Evolutionary conservation across 2,329 filamentous ascomycete species (phyloP), one percentile per base, ranked within the genome.

Genomic region (Lasiodiplodia theobromae): DNA sequence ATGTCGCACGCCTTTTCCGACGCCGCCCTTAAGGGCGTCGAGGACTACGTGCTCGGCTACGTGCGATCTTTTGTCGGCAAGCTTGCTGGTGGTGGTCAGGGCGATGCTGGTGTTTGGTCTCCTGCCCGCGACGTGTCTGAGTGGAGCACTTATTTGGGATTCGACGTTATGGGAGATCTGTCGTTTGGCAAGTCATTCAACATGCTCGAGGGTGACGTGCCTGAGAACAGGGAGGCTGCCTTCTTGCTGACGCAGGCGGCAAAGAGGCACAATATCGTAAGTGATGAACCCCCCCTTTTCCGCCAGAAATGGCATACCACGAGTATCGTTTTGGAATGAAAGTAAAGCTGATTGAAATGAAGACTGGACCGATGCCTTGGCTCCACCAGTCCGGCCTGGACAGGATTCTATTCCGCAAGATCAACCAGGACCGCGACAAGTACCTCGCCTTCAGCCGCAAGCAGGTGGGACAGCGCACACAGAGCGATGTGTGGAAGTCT

Each of bases 101-200:
- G 38, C 12, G 18, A 18, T 4, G 44, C 3, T 11, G 51, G 25
- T 3, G 21, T 1, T 1, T 66, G 63, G 63, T 44, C 63, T 11
- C 10, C 25, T 4, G 31, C 54, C 16, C 18, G 28, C 16, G 44
- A 67, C 21, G 54, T 60, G 8, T 21, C 53, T 4, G 44, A 40
- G 28, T 57, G 34, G 44, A 38, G 52, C 66, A 57, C 63, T 3
- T 54, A 56, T 37, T 73, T 86, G 40, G 80, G 82, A 10, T 83
- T 86, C 70, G 85, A 86, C 68, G 81, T 86, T 69, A 86, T 86
- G 81, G 83, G 82, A 11, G 83, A 85, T 69, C 71, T 84, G 28
- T 79, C 79, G 28, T 82, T 83, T 71, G 81, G 81, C 6, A 82
- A 83, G 72, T 75, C 81, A 44, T 82, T 84, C 71, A 76, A 77